Evolutionary conservation across 257 asterid genomes (phyloP).

Genomic region (Penstemon davidsonii): DNA sequence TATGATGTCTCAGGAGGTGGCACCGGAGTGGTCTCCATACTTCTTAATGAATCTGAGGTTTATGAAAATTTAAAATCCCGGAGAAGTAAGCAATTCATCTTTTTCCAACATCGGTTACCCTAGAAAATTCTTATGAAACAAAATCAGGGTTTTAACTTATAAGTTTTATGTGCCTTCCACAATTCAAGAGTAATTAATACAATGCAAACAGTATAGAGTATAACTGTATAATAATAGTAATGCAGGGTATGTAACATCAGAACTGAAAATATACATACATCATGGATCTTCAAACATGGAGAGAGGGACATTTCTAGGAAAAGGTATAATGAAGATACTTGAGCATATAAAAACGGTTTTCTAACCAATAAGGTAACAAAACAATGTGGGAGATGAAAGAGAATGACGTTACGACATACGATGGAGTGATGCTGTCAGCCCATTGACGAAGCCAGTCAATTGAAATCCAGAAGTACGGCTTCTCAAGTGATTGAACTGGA

Average conservation of each 20-base stretch:
- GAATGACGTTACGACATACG: slow-evolving; percentile 49
- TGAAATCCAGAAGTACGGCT: slow-evolving; percentile 79
- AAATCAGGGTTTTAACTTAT: neutral
- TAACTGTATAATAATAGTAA: neutral
- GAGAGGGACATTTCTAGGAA: neutral
- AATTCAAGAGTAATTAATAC: neutral
- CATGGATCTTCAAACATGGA: neutral
- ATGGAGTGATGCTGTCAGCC: slow-evolving; percentile 72
- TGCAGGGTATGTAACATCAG: slow-evolving; percentile 10
- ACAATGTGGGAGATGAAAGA: slow-evolving; percentile 18
- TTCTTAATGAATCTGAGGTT: slow-evolving; percentile 16
- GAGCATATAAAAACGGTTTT: slow-evolving; percentile 16
- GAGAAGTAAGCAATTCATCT: slow-evolving; percentile 17
- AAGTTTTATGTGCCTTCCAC: slow-evolving; percentile 17
- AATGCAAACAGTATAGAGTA: slow-evolving; percentile 6
- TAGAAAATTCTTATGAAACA: slow-evolving; percentile 12
- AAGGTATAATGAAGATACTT: slow-evolving; percentile 9
- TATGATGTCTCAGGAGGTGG: slow-evolving; percentile 14
- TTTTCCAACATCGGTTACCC: slow-evolving; percentile 14
- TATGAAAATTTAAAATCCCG: neutral
- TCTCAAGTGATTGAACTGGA: slow-evolving; percentile 65
- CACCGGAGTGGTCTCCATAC: slow-evolving; percentile 4
- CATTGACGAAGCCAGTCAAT: slow-evolving; percentile 97
- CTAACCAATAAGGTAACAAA: slow-evolving; percentile 12
- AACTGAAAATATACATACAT: slow-evolving; percentile 5